Evolutionary conservation across 78 protist genomes (phyloP).

Genomic region (Isochrysis galbana): DNA sequence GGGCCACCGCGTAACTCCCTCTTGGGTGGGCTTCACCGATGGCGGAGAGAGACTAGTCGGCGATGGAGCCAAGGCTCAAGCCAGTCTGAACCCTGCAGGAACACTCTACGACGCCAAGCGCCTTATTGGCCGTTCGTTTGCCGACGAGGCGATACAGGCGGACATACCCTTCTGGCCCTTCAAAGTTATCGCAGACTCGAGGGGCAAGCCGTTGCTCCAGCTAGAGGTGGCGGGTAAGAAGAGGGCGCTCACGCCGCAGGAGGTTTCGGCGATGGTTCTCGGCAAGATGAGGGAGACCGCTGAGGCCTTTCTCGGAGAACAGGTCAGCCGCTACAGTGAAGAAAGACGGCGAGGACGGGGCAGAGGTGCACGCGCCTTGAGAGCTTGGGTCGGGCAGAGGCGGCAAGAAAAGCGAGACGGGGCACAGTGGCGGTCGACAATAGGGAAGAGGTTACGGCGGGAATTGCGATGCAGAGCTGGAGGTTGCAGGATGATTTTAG

Average conservation of each 20-base stretch:
- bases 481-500: too few species aligned
- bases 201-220: conserved; percentile 50
- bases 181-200: conserved; percentile 64
- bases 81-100: conserved; percentile 91
- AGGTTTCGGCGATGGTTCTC: conserved; percentile 52
- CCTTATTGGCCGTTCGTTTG: conserved; percentile 41
- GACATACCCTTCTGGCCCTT: conserved; percentile 87
- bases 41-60: conserved; percentile 56
- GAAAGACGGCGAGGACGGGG: background rate
- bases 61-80: conserved; percentile 96
- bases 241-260: conserved; percentile 24
- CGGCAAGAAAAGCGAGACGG: too few species aligned
- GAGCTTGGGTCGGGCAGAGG: too few species aligned
- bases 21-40: conserved; percentile 69
- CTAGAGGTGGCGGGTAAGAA: background rate
- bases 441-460: too few species aligned
- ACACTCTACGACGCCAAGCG: conserved; percentile 79
- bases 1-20: conserved; percentile 73
- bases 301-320: conserved; percentile 59
- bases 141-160: conserved; percentile 32
- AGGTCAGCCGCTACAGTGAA: background rate
- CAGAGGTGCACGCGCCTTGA: too few species aligned
- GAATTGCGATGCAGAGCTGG: too few species aligned
- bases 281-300: conserved; percentile 41
- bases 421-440: too few species aligned